Percentiles rank a stretch among this genome's conserved stretches.
phyloP scores from a whole-genome alignment of 2,329 filamentous ascomycete species.

The Coniochaeta sp. region DNA sequence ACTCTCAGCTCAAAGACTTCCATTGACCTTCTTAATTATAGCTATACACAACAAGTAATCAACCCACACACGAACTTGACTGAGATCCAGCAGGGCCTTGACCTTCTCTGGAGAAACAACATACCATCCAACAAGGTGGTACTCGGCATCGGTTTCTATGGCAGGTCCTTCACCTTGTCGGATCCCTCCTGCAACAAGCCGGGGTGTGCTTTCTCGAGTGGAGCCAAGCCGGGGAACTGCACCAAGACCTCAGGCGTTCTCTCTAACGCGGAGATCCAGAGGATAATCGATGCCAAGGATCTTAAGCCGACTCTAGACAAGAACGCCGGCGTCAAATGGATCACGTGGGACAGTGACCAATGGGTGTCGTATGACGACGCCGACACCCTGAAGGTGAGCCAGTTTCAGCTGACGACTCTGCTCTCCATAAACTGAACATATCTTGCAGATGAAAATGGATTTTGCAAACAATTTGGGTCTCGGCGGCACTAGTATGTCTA shows the following conservation, averaged over 20 bases:
- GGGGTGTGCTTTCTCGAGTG: constrained; percentile 11
- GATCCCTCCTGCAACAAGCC: constrained; percentile 10
- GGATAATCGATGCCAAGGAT: constrained; percentile 9
- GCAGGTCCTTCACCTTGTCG: constrained; percentile 13
- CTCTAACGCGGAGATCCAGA: constrained; percentile 6
- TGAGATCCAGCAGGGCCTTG: constrained; percentile 27
- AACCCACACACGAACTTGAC: constrained; percentile 33
- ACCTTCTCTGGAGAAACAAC: constrained; percentile 33
- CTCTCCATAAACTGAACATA: no score
- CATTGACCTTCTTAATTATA: background rate
- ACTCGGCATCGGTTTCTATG: constrained; percentile 34
- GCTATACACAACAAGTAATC: constrained; percentile 16
- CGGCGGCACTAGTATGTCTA: no score
- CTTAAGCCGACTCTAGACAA: background rate
- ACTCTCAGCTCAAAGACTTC: background rate
- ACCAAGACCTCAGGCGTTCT: constrained; percentile 4
- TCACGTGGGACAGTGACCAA: constrained; percentile 11
- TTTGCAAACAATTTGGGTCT: no score
- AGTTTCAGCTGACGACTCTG: no score
- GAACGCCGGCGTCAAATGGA: constrained; percentile 7
- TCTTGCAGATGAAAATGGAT: no score
- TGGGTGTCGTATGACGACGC: constrained; percentile 7
- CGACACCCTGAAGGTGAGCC: constrained; percentile 8
- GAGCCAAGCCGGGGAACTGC: constrained; percentile 8
- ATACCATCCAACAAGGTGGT: constrained; percentile 29